Evolutionary conservation across 768 basidiomycete genomes (phyloP), one percentile per base, ranked within the genome.

Genomic region (Calvatia gigantea): DNA sequence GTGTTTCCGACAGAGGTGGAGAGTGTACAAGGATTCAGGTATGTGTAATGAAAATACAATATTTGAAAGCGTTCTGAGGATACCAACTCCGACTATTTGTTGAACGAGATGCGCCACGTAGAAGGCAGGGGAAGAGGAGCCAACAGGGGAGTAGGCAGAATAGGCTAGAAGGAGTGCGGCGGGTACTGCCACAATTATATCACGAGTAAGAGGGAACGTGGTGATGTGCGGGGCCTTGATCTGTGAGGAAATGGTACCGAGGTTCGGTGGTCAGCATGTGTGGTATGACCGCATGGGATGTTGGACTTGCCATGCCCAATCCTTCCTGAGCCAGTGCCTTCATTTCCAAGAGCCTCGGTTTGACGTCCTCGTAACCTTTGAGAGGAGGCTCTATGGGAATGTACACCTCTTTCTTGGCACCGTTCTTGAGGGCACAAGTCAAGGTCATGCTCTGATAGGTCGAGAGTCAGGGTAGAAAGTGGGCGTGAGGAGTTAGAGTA

Each of bases 241-340:
- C 87, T 88, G 33, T 9, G 31, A 41, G 21, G 50, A 54, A 6
- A 44, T 25, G 5, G 25, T 42, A 29, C 32, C 32, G 11, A 43
- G 27, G 46, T 39, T 31, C 11, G 38, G 14, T n/a, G n/a, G n/a
- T n/a, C 7, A 42, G 9, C 21, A 28, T 45, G 19, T 11, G 31
- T 31, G 28, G 28, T 11, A 11, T 12, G 14, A 7, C 11, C 17
- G n/a, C 39, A 8, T 17, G 28, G n/a, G 42, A 17, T 6, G 50
- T 25, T n/a, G 29, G 53, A 29, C 82, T 23, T 54, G 87, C 89
- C 87, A 89, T 90, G 25, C 91, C 90, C 15, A 93, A 77, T 1
- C 82, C 78, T 64, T 89, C 89, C 64, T 92, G 87, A 0, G 91
- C 87, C 23, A 88, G 75, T 0, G 83, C 83, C 64, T 90, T 91